Evolutionary conservation across 148 eudicot genomes (phyloP).

Genomic region (Bassia scoparia): DNA sequence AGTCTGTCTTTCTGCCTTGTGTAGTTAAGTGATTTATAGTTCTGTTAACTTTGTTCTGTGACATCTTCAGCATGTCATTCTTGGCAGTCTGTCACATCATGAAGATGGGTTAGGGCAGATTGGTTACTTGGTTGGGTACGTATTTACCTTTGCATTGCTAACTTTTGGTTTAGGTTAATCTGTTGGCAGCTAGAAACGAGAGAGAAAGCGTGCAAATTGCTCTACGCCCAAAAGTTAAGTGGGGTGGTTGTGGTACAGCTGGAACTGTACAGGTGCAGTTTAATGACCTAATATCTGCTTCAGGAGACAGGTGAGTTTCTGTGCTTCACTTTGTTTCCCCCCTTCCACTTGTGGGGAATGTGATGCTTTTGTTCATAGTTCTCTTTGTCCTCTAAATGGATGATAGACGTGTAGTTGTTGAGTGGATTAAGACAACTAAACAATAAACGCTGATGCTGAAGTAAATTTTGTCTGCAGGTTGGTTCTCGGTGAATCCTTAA

Average conservation of each 20-base stretch:
- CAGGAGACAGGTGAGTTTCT: conserved; percentile 77
- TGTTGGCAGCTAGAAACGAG: conserved; percentile 94
- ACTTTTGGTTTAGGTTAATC: conserved; percentile 32
- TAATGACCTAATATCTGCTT: conserved; percentile 66
- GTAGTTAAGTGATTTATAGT: neutral
- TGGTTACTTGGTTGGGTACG: neutral
- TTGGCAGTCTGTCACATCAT: neutral
- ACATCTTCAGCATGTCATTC: neutral
- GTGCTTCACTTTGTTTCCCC: neutral
- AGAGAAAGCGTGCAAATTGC: conserved; percentile 96
- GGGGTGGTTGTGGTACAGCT: conserved; percentile 68
- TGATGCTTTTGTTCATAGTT: conserved; percentile 3
- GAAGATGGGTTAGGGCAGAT: neutral
- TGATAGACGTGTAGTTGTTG: neutral
- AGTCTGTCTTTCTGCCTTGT: neutral
- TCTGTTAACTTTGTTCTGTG: neutral
- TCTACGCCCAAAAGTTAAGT: conserved; percentile 87
- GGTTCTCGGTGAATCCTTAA: conserved; percentile 62
- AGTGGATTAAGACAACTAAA: neutral
- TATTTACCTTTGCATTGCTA: conserved; percentile 3
- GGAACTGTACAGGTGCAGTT: conserved; percentile 83
- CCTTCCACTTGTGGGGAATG: neutral
- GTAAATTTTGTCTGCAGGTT: conserved; percentile 45
- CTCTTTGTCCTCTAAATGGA: neutral
- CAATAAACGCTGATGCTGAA: neutral